Percentiles rank a stretch among this genome's conserved stretches.
Conservation (phyloP, 2,329 filamentous ascomycete genomes). For the Lachnellula willkommii region DNA sequence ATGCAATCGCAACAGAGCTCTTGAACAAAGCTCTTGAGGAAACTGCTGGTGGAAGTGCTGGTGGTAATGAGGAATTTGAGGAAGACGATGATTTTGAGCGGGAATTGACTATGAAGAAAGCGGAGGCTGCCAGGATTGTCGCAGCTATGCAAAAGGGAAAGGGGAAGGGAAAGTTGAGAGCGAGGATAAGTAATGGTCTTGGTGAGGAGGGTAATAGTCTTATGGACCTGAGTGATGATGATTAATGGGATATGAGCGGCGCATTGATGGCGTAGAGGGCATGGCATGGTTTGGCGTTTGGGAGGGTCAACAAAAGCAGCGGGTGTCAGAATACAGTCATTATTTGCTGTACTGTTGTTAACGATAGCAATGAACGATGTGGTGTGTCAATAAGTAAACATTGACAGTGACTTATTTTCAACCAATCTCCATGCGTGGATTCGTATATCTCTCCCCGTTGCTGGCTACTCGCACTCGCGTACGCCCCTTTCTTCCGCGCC, state of each 20-base stretch:
- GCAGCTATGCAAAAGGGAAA: conserved; percentile 31
- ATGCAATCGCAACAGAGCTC: conserved; percentile 74
- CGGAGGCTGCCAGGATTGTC: conserved; percentile 36
- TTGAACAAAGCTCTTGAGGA: conserved; percentile 66
- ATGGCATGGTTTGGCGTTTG: conserved; percentile 10
- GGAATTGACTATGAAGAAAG: conserved; percentile 44
- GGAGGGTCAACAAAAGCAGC: not conserved
- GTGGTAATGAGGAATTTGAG: conserved; percentile 34
- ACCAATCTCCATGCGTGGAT: not conserved
- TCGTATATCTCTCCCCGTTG: not conserved
- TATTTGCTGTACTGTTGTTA: not conserved
- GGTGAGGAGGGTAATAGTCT: conserved; percentile 40
- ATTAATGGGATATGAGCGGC: conserved; percentile 25
- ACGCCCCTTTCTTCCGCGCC: not conserved
- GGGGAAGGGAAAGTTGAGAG: conserved; percentile 38
- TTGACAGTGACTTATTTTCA: not conserved
- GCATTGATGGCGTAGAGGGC: conserved; percentile 7
- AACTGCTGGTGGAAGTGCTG: conserved; percentile 39
- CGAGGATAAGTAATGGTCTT: conserved; percentile 31
- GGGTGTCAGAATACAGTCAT: not conserved
- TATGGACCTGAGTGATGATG: conserved; percentile 54
- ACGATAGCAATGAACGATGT: not conserved
- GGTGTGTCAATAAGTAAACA: not conserved
- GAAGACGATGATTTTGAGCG: conserved; percentile 52
- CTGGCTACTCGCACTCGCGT: not conserved